Conservation (phyloP, 371 early-diverging fungal genomes). For the Apophysomyces elegans region DNA sequence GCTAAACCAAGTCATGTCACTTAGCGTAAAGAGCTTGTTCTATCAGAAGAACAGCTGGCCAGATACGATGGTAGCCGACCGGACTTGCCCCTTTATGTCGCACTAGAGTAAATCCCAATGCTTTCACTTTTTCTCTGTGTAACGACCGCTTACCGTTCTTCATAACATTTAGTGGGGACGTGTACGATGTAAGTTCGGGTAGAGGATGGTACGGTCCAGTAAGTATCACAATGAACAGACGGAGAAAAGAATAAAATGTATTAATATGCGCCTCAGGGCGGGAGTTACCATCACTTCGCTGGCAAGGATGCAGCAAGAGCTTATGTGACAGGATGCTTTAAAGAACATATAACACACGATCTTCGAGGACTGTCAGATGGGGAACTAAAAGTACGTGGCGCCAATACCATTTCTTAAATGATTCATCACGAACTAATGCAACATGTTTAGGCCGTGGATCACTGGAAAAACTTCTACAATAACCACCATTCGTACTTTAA, state of each 20-base stretch:
- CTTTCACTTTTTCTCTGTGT: constrained; percentile 8
- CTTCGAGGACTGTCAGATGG: constrained; percentile 77
- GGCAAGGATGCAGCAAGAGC: constrained; percentile 94
- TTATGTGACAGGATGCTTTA: constrained; percentile 93
- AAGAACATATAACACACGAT: constrained; percentile 93
- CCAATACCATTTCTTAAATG: not conserved
- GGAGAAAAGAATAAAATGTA: not conserved
- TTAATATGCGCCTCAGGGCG: constrained; percentile 49
- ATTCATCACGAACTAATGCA: not conserved
- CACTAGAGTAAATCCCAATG: constrained; percentile 70
- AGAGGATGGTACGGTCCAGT: constrained; percentile 77
- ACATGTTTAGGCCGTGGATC: constrained; percentile 63
- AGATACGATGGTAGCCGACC: constrained; percentile 82
- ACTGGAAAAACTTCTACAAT: constrained; percentile 89
- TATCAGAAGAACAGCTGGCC: constrained; percentile 79
- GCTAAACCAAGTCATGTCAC: not conserved
- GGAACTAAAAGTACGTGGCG: constrained; percentile 66
- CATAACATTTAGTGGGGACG: constrained; percentile 64
- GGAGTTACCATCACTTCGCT: constrained; percentile 88
- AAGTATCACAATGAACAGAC: constrained; percentile 14
- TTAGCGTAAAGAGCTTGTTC: constrained; percentile 57
- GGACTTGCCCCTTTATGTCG: constrained; percentile 82
- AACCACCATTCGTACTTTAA: constrained; percentile 83
- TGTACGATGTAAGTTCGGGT: constrained; percentile 85
- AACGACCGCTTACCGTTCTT: not conserved